Percentiles rank a stretch among this genome's conserved stretches.
phyloP scores from a whole-genome alignment of 352 stramenopile species.

The Phytopythium cucurbitacearum region DNA sequence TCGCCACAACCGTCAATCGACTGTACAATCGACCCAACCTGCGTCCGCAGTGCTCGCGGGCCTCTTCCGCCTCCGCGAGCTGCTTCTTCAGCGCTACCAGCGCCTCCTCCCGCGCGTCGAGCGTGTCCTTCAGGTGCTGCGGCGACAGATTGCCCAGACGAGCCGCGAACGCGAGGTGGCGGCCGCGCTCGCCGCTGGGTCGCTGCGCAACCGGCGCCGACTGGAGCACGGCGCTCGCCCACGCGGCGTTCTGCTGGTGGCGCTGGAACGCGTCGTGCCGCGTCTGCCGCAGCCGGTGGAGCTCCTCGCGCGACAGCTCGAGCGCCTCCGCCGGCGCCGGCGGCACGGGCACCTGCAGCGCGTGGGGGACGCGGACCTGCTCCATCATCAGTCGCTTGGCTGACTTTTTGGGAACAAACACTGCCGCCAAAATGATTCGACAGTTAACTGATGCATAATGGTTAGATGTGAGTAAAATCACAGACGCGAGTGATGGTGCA shows the following conservation, averaged over 20 bases:
- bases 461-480: too few species aligned
- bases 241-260: constrained; percentile 60
- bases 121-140: constrained; percentile 12
- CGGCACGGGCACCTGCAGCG: constrained; percentile 30
- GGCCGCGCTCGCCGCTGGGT: constrained; percentile 1
- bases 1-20: background rate
- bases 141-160: constrained; percentile 2
- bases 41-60: constrained; percentile 16
- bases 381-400: constrained; percentile 17
- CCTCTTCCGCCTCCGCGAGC: constrained; percentile 12
- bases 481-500: too few species aligned
- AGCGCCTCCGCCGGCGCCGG: constrained; percentile 21
- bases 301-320: constrained; percentile 40
- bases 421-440: too few species aligned
- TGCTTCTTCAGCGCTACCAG: constrained; percentile 14
- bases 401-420: too few species aligned
- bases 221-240: constrained; percentile 36
- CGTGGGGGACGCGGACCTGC: constrained; percentile 16
- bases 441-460: too few species aligned
- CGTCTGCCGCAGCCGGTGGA: constrained; percentile 38
- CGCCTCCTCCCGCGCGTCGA: constrained; percentile 11
- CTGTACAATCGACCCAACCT: background rate
- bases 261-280: constrained; percentile 58
- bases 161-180: constrained; percentile 1
- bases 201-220: background rate